These are phyloP conservation scores for Pichia sp. DNA, from an alignment of 1,139 yeast genomes.

Conservation along the genomic window DNA sequence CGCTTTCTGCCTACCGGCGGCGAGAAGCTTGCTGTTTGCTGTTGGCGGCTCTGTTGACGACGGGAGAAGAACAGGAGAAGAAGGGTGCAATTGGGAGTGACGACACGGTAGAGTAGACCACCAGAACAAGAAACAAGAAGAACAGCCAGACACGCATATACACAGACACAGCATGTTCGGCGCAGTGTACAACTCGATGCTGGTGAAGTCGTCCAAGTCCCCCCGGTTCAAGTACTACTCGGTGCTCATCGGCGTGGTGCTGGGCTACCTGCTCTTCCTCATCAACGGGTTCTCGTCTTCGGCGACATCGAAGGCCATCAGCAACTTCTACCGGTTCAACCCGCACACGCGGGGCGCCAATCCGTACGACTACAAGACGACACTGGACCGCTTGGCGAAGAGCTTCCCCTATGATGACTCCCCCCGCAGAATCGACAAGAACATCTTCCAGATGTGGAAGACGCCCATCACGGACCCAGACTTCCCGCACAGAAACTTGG, in stretches of 20 bases:
- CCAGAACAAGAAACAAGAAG: neutral
- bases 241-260: conserved; percentile 24
- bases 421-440: conserved; percentile 73
- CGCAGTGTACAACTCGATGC: neutral
- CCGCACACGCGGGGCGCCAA: conserved; percentile 33
- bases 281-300: conserved; percentile 25
- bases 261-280: conserved; percentile 27
- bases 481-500: conserved; percentile 49
- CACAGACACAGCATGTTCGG: conserved; percentile 4
- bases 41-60: too few relatives aligned
- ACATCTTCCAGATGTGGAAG: conserved; percentile 98
- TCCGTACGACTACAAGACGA: conserved; percentile 31
- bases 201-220: conserved; percentile 13
- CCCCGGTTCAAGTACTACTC: conserved; percentile 25
- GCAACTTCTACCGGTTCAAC: conserved; percentile 30
- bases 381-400: conserved; percentile 29
- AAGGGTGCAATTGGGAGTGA: too few relatives aligned
- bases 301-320: conserved; percentile 25
- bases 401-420: conserved; percentile 32
- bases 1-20: too few relatives aligned
- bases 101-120: too few relatives aligned
- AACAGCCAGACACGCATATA: neutral
- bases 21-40: too few relatives aligned
- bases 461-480: conserved; percentile 52
- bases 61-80: neutral